Conservation (phyloP, 2,329 filamentous ascomycete genomes). For the Rhynchosporium secalis region DNA sequence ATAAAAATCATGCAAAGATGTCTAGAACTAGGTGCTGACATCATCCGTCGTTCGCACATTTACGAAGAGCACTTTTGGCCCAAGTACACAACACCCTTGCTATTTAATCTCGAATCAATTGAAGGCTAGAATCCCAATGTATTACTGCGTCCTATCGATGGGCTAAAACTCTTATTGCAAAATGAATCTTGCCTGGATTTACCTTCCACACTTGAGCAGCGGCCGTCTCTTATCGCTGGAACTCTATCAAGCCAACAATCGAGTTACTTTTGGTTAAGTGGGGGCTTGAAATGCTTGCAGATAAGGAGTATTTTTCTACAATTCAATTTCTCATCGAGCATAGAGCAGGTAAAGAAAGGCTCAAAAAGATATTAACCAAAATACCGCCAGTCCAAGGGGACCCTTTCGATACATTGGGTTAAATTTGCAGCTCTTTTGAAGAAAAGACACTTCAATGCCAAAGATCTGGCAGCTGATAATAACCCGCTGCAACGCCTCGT, state of each 20-base stretch:
- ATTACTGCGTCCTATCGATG: not conserved
- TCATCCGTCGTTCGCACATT: not conserved
- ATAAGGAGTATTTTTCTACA: not conserved
- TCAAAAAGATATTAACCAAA: conserved; percentile 2
- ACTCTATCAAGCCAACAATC: not conserved
- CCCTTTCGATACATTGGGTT: not conserved
- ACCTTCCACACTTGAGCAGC: not conserved
- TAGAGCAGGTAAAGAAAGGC: not conserved
- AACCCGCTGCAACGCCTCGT: not conserved
- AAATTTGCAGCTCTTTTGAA: not conserved
- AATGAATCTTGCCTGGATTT: not conserved
- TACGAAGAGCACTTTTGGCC: not conserved
- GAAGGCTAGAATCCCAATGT: not conserved
- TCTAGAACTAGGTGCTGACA: not conserved
- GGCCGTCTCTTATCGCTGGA: not conserved
- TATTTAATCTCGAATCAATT: not conserved
- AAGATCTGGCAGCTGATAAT: not conserved
- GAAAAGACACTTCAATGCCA: not conserved
- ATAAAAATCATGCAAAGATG: not conserved
- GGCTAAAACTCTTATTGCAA: not conserved
- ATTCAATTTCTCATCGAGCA: conserved; percentile 1
- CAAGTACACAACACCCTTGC: not conserved
- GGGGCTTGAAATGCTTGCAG: not conserved
- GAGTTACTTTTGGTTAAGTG: conserved; percentile 4
- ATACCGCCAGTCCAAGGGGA: not conserved